phyloP scores from a whole-genome alignment of 202 grass and related monocot genomes.

The Hordeum pubiflorum region DNA sequence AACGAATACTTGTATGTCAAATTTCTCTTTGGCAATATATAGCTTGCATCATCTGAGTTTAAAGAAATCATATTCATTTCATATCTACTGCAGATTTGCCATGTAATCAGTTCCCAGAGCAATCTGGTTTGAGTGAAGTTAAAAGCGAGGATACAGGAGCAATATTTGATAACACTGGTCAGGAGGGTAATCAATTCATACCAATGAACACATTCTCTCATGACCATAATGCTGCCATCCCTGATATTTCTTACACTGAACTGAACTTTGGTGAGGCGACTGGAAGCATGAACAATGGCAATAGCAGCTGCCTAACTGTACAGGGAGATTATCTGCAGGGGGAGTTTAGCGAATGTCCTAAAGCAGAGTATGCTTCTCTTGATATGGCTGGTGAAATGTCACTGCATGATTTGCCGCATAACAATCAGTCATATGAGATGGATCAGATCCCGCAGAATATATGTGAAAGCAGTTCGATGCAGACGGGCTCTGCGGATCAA shows the following conservation, averaged over 20 bases:
- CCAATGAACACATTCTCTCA: conserved; percentile 22
- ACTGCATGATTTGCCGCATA: conserved; percentile 32
- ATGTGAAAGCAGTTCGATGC: conserved; percentile 42
- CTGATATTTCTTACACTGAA: conserved; percentile 29
- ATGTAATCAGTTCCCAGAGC: conserved; percentile 27
- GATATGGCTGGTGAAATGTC: conserved; percentile 24
- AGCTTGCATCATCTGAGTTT: conserved; percentile 1
- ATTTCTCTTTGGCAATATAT: neutral
- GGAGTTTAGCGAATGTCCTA: conserved; percentile 23
- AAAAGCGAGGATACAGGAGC: conserved; percentile 20
- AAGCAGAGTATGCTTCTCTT: conserved; percentile 33
- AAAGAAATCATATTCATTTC: neutral
- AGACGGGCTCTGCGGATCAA: conserved; percentile 36
- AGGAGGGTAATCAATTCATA: conserved; percentile 31
- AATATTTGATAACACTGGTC: conserved; percentile 26
- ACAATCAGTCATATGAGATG: conserved; percentile 37
- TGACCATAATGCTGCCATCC: conserved; percentile 17
- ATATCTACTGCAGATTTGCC: conserved; percentile 38
- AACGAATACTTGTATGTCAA: conserved; percentile 30
- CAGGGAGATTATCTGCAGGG: conserved; percentile 35
- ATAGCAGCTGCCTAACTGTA: conserved; percentile 40
- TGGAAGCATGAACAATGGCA: conserved; percentile 40
- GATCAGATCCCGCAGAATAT: conserved; percentile 34
- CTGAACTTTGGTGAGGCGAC: conserved; percentile 34
- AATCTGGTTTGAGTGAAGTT: conserved; percentile 44